Conservation (phyloP, 2,329 filamentous ascomycete genomes). For the Hortaea werneckii region DNA sequence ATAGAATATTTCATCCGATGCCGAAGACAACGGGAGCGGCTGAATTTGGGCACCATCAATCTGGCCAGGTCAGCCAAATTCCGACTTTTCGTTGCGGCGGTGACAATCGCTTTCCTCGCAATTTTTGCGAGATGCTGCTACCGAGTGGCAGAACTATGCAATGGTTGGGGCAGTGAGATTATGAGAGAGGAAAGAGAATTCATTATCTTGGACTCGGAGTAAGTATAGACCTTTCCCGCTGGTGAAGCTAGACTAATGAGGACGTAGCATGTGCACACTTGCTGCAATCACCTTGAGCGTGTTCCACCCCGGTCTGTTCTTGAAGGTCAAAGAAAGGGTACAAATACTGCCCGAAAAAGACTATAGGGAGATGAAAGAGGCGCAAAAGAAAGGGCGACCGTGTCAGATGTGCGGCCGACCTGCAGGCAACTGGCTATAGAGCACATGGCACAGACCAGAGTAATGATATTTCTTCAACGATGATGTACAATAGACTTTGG, state of each 20-base stretch:
- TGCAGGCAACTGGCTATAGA: neutral
- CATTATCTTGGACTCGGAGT: constrained; percentile 22
- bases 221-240: neutral
- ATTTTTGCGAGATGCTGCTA: constrained; percentile 22
- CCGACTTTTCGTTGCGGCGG: constrained; percentile 18
- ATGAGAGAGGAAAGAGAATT: constrained; percentile 17
- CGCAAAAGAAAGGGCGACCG: neutral
- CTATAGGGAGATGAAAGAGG: neutral
- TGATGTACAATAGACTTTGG: no score
- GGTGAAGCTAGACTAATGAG: neutral
- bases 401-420: neutral
- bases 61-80: constrained; percentile 27
- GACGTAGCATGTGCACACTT: constrained; percentile 3
- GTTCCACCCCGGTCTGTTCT: constrained; percentile 24
- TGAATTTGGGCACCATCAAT: neutral
- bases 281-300: constrained; percentile 21
- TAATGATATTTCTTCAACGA: no score
- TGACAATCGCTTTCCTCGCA: constrained; percentile 15
- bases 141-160: constrained; percentile 20
- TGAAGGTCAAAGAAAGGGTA: constrained; percentile 4
- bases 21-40: neutral
- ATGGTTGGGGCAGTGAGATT: constrained; percentile 18
- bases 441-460: neutral
- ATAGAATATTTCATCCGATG: constrained; percentile 19
- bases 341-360: neutral